A percentile compares a stretch with the other conserved stretches of the same genome.
These are phyloP conservation scores for Gorgonomyces haynaldii DNA, from an alignment of 192 early-diverging fungal genomes.

Conservation along the genomic window DNA sequence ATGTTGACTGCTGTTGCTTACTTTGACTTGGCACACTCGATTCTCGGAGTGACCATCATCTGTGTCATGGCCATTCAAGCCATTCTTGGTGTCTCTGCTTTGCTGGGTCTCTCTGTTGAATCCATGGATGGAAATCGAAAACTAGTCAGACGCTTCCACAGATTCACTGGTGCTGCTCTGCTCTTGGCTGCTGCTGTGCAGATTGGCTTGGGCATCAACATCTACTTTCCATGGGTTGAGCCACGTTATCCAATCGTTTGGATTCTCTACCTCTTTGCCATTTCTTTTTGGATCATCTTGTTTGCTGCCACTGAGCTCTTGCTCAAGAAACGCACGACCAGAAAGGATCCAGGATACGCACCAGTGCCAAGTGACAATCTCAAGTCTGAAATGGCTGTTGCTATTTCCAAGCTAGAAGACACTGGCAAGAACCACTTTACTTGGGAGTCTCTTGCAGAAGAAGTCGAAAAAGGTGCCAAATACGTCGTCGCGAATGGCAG, in stretches of 20 bases:
- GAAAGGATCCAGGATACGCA: not conserved
- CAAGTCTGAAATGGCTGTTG: too few species aligned
- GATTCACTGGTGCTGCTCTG: slow-evolving; percentile 7
- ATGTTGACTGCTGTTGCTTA: slow-evolving; percentile 13
- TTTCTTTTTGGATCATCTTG: slow-evolving; percentile 19
- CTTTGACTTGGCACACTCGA: slow-evolving; percentile 17
- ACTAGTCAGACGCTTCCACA: slow-evolving; percentile 10
- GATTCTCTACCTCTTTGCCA: not conserved
- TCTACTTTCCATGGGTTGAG: slow-evolving; percentile 21
- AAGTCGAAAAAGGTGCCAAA: slow-evolving; percentile 18
- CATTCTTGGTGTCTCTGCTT: slow-evolving; percentile 16
- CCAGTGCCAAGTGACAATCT: too few species aligned
- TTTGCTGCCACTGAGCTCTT: slow-evolving; percentile 10
- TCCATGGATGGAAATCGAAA: slow-evolving; percentile 4
- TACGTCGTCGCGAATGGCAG: slow-evolving; percentile 31
- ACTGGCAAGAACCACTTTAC: slow-evolving; percentile 9
- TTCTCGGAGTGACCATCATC: slow-evolving; percentile 20
- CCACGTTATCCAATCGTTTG: slow-evolving; percentile 2
- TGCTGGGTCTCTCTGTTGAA: slow-evolving; percentile 24
- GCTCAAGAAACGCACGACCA: not conserved
- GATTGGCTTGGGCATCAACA: slow-evolving; percentile 23
- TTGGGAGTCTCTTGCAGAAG: slow-evolving; percentile 21
- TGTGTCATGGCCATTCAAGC: slow-evolving; percentile 19
- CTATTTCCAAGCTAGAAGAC: too few species aligned
- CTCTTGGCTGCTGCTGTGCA: slow-evolving; percentile 19